phyloP scores from a whole-genome alignment of 2,329 filamentous ascomycete genomes.

The Apiospora pterosperma region DNA sequence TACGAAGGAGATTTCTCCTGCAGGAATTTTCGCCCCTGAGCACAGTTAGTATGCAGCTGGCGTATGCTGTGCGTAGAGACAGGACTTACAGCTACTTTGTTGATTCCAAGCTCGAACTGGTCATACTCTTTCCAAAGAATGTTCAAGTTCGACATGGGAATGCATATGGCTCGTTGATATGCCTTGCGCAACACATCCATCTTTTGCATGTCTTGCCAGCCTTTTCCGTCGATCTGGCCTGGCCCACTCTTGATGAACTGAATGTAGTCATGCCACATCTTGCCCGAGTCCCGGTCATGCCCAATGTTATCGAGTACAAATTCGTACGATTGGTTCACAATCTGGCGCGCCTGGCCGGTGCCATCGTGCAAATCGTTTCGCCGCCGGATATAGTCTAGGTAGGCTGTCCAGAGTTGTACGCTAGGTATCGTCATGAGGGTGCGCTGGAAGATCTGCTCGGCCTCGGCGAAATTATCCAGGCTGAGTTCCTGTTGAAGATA shows the following conservation, averaged over 20 bases:
- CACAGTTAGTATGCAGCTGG: conserved; percentile 8
- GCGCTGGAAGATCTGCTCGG: conserved; percentile 80
- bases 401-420: conserved; percentile 86
- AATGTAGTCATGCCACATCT: conserved; percentile 92
- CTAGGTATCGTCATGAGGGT: conserved; percentile 77
- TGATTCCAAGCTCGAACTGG: conserved; percentile 88
- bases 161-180: conserved; percentile 84
- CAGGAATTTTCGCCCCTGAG: conserved; percentile 86
- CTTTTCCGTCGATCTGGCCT: conserved; percentile 77
- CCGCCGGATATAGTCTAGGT: conserved; percentile 92
- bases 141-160: conserved; percentile 81
- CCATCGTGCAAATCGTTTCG: conserved; percentile 85
- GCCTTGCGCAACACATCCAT: conserved; percentile 91
- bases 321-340: conserved; percentile 84
- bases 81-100: conserved; percentile 74
- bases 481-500: conserved; percentile 89
- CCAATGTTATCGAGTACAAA: conserved; percentile 89
- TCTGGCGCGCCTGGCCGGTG: conserved; percentile 70
- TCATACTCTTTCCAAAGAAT: conserved; percentile 97
- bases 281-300: conserved; percentile 84
- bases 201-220: conserved; percentile 97
- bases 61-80: background rate
- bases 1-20: conserved; percentile 91
- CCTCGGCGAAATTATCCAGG: conserved; percentile 73
- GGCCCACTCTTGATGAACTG: conserved; percentile 88